Conservation (phyloP, 345 rosid genomes). For the Syzygium aqueum region DNA sequence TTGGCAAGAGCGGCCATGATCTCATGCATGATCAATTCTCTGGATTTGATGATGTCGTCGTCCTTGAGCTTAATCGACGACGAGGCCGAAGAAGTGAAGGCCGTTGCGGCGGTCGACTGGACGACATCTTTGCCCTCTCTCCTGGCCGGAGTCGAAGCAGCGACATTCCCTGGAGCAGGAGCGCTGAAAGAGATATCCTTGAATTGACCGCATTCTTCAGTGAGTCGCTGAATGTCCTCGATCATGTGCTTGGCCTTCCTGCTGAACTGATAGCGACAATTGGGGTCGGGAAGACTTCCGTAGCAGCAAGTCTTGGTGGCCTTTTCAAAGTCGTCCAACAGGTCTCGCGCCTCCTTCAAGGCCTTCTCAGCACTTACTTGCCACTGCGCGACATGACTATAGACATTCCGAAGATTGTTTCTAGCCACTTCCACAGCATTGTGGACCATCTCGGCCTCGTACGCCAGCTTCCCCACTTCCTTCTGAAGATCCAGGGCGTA, state of each 20-base stretch:
- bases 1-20: background rate
- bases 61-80: fast-evolving
- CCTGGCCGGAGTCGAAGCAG: background rate
- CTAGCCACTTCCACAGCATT: fast-evolving
- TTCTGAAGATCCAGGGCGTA: fast-evolving
- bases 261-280: background rate
- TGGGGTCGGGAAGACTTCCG: background rate
- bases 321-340: background rate
- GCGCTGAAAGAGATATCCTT: background rate
- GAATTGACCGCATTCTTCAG: background rate
- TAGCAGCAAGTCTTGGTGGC: background rate
- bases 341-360: fast-evolving
- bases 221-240: background rate
- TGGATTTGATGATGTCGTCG: background rate
- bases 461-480: fast-evolving
- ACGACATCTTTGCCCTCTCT: background rate
- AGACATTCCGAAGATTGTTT: fast-evolving
- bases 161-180: background rate
- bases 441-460: fast-evolving
- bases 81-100: background rate
- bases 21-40: fast-evolving
- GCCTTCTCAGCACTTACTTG: fast-evolving
- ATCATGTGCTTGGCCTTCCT: background rate
- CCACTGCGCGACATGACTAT: fast-evolving
- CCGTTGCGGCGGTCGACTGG: fast-evolving